These are phyloP conservation scores for Globisporangium splendens DNA, from an alignment of 352 stramenopile species.

Conservation along the genomic window DNA sequence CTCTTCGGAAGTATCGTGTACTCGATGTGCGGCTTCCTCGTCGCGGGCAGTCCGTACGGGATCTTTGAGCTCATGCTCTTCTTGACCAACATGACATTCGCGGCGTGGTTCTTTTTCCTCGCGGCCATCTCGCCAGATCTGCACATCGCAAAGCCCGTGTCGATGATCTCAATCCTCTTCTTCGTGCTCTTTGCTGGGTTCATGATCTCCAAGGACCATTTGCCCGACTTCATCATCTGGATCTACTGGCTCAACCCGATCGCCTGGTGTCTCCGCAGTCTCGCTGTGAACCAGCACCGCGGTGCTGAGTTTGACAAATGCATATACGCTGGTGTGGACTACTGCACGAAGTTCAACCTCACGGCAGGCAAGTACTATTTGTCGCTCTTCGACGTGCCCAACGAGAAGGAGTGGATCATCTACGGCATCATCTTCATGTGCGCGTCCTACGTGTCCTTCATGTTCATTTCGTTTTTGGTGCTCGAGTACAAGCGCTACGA, in stretches of 20 bases:
- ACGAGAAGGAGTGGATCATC: slow-evolving; percentile 18
- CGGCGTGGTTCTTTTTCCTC: slow-evolving; percentile 26
- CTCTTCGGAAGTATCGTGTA: slow-evolving; percentile 70
- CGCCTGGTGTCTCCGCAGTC: slow-evolving; percentile 19
- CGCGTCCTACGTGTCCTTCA: slow-evolving; percentile 20
- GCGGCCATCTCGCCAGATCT: slow-evolving; percentile 13
- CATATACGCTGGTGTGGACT: slow-evolving; percentile 18
- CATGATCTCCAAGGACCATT: slow-evolving; percentile 21
- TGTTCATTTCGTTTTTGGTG: slow-evolving; percentile 19
- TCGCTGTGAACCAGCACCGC: slow-evolving; percentile 21
- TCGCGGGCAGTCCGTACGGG: slow-evolving; percentile 15
- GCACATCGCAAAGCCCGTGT: slow-evolving; percentile 25
- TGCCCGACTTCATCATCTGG: slow-evolving; percentile 31
- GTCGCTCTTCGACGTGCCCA: slow-evolving; percentile 21
- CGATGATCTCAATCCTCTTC: slow-evolving; percentile 21
- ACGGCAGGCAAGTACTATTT: slow-evolving; percentile 20
- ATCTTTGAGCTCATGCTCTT: slow-evolving; percentile 53
- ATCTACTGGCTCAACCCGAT: slow-evolving; percentile 43
- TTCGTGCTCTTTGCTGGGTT: slow-evolving; percentile 35
- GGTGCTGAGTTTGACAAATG: slow-evolving; percentile 9
- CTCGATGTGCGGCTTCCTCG: slow-evolving; percentile 55
- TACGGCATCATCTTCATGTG: slow-evolving; percentile 21
- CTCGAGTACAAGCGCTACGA: slow-evolving; percentile 26
- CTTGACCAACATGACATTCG: slow-evolving; percentile 25
- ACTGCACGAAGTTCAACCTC: slow-evolving; percentile 14